Evolutionary conservation across 148 eudicot species (phyloP).

Genomic region (Camellia japonica): DNA sequence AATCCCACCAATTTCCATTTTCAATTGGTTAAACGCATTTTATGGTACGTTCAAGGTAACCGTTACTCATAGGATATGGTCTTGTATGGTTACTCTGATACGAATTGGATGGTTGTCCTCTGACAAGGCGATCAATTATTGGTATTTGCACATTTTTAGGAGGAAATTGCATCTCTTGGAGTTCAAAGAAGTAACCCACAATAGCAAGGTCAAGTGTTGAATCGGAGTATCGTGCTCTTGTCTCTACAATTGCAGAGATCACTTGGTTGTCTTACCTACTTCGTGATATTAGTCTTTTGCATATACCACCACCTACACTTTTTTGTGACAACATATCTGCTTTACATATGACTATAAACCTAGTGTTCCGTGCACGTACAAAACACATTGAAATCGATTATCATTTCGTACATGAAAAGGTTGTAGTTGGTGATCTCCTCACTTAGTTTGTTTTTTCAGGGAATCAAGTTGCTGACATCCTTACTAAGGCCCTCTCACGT

Average conservation of each 20-base stretch:
- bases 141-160: background rate
- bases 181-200: background rate
- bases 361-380: background rate
- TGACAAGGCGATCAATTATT: background rate
- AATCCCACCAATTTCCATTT: background rate
- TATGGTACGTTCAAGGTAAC: background rate
- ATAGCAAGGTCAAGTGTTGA: background rate
- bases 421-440: background rate
- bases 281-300: too few species aligned
- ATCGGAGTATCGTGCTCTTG: background rate
- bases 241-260: background rate
- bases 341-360: background rate
- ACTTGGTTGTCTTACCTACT: background rate
- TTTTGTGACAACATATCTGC: background rate
- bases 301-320: background rate
- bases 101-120: background rate
- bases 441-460: background rate
- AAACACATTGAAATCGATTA: background rate
- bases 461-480: background rate
- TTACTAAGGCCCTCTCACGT: background rate
- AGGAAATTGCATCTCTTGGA: background rate
- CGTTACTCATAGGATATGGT: background rate
- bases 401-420: background rate
- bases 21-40: background rate
- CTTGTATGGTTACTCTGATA: background rate